Percentiles rank a stretch among this genome's conserved stretches.
Conservation (phyloP, 306 rosid genomes). For the Vigna hirtella region DNA sequence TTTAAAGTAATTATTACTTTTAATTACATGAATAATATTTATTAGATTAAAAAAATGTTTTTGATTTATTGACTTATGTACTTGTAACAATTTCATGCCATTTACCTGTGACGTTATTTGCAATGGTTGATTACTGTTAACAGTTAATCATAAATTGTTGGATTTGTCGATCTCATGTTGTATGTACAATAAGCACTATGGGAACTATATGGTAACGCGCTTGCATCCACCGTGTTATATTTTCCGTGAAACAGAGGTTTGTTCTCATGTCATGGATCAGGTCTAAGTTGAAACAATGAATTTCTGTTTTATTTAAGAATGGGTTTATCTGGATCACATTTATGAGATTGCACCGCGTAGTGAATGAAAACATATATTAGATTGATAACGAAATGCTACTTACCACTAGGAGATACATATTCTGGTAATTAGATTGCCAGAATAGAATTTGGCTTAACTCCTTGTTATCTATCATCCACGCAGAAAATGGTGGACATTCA, state of each 20-base stretch:
- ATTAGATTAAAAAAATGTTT: not conserved
- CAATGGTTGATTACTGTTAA: not conserved
- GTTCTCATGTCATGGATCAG: no score
- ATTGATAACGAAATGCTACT: constrained; percentile 7
- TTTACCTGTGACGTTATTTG: not conserved
- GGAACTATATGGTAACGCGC: not conserved
- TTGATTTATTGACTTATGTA: not conserved
- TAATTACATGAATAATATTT: not conserved
- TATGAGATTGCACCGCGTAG: not conserved
- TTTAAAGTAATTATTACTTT: not conserved
- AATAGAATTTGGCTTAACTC: constrained; percentile 14
- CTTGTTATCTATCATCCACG: constrained; percentile 35
- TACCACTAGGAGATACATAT: constrained; percentile 23
- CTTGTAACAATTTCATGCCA: constrained; percentile 7
- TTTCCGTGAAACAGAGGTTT: not conserved
- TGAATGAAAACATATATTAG: not conserved
- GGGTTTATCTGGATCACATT: not conserved
- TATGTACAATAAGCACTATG: not conserved
- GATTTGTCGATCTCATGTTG: not conserved
- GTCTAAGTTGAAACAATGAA: not conserved
- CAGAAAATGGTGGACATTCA: constrained; percentile 73
- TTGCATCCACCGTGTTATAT: not conserved
- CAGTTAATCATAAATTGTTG: not conserved
- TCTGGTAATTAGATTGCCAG: constrained; percentile 8
- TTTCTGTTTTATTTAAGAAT: not conserved